Evolutionary conservation across 1,139 yeast species (phyloP).

Genomic region (Magnusiomyces fungicola): DNA sequence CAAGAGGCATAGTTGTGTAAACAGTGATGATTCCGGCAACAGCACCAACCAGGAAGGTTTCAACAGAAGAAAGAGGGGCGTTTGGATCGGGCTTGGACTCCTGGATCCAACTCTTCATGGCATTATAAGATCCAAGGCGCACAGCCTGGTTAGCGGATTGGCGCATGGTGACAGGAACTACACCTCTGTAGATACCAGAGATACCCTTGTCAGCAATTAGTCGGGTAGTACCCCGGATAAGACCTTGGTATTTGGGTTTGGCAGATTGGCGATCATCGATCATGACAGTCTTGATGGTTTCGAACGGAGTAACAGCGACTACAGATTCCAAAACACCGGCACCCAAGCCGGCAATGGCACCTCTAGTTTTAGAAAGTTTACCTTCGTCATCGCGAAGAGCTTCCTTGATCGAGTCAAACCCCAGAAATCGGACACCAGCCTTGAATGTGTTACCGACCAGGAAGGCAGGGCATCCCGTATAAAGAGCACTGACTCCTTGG

Average conservation of each 20-base stretch:
- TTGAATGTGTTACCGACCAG: slow-evolving; percentile 94
- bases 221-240: slow-evolving; percentile 52
- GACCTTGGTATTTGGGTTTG: slow-evolving; percentile 67
- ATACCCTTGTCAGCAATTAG: slow-evolving; percentile 73
- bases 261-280: slow-evolving; percentile 83
- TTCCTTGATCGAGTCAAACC: slow-evolving; percentile 81
- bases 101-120: slow-evolving; percentile 76
- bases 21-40: slow-evolving; percentile 91
- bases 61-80: slow-evolving; percentile 66
- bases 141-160: slow-evolving; percentile 97
- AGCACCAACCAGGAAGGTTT: slow-evolving; percentile 87
- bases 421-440: slow-evolving; percentile 88
- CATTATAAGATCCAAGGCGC: slow-evolving; percentile 85
- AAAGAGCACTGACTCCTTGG: slow-evolving; percentile 75
- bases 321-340: slow-evolving; percentile 92
- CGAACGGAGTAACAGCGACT: slow-evolving; percentile 93
- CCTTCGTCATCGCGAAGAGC: slow-evolving; percentile 77
- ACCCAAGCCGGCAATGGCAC: slow-evolving; percentile 91
- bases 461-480: slow-evolving; percentile 97
- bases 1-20: slow-evolving; percentile 95
- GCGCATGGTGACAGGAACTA: slow-evolving; percentile 86
- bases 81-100: slow-evolving; percentile 43
- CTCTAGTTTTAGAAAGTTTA: slow-evolving; percentile 78
- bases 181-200: slow-evolving; percentile 78
- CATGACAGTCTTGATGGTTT: slow-evolving; percentile 90